Evolutionary conservation across 116 monocot genomes (phyloP), one percentile per base, ranked within the genome.

Genomic region (Iris pallida): DNA sequence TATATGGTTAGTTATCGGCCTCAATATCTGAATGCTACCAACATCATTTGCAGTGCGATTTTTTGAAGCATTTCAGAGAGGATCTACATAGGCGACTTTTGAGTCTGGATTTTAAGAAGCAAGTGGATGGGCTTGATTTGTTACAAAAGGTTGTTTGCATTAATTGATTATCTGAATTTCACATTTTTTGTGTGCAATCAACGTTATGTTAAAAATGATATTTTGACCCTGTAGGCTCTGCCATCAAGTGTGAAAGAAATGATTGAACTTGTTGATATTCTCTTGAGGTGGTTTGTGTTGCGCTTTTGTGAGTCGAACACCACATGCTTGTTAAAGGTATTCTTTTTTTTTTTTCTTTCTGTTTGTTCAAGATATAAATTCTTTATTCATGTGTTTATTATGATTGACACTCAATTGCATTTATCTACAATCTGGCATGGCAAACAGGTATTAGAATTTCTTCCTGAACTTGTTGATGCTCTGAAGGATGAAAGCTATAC

Each of bases 231-330:
- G 55, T 57, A 99, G 99, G 99, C 88, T 75, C 59, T 99, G 47
- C 86, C 80, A 64, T 80, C 90, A 63, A 84, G 79, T 79, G 47
- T 71, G 14, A 88, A 88, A 75, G 90, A 99, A 79, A 76, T 90
- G n/a, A 79, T 86, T 74, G 99, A 99, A 66, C 84, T 99, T 80
- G 72, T 93, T 82, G 99, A 99, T 59, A 76, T 99, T 75, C 82
- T 93, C 70, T 80, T 99, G 66, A 90, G 93, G 74, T 99, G 99
- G 99, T 90, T 93, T 86, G 93, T 93, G 72, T 71, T 99, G 69
- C 90, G 99, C 55, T 88, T 99, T 66, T 99, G 93, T 71, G 99
- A 99, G 71, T 90, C 90, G 5, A 99, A 99, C 80, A 99, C 99
- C 42, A 93, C 99, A 55, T 93, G 93, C 72, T 77, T 99, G 74